A percentile compares a stretch with the other conserved stretches of the same genome.
Conservation (phyloP, 2,329 filamentous ascomycete species). For the Alternaria rosae region DNA sequence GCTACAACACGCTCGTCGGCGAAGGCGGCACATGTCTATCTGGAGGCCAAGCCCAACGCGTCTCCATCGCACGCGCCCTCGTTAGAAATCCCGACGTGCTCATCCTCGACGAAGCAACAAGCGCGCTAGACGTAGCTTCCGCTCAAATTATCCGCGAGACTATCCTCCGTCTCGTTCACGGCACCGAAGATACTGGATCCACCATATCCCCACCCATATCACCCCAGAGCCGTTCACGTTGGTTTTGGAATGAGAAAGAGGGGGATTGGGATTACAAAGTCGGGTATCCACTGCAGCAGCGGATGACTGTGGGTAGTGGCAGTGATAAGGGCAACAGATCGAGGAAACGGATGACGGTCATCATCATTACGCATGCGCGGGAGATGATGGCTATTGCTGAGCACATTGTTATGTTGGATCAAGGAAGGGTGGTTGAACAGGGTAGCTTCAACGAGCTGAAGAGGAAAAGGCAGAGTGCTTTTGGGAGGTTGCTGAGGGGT, state of each 20-base stretch:
- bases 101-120: constrained; percentile 87
- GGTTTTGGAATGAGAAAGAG: constrained; percentile 17
- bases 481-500: constrained; percentile 51
- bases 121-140: constrained; percentile 75
- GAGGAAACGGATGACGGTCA: constrained; percentile 66
- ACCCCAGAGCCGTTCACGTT: constrained; percentile 9
- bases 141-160: constrained; percentile 70
- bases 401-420: constrained; percentile 73
- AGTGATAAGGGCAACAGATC: constrained; percentile 22
- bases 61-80: constrained; percentile 82
- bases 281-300: background rate
- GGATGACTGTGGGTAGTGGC: background rate
- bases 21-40: constrained; percentile 77
- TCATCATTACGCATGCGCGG: constrained; percentile 81
- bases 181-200: background rate
- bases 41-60: constrained; percentile 81
- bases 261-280: constrained; percentile 19
- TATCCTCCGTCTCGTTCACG: constrained; percentile 61
- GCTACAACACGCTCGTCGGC: constrained; percentile 77
- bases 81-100: constrained; percentile 74
- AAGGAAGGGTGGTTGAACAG: constrained; percentile 71
- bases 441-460: constrained; percentile 71
- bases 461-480: constrained; percentile 35
- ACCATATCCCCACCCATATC: background rate
- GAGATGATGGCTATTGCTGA: constrained; percentile 89